A percentile compares a stretch with the other conserved stretches of the same genome.
Evolutionary conservation across 2,329 filamentous ascomycete species (phyloP).

Genomic region (Aspergillus sp.): DNA sequence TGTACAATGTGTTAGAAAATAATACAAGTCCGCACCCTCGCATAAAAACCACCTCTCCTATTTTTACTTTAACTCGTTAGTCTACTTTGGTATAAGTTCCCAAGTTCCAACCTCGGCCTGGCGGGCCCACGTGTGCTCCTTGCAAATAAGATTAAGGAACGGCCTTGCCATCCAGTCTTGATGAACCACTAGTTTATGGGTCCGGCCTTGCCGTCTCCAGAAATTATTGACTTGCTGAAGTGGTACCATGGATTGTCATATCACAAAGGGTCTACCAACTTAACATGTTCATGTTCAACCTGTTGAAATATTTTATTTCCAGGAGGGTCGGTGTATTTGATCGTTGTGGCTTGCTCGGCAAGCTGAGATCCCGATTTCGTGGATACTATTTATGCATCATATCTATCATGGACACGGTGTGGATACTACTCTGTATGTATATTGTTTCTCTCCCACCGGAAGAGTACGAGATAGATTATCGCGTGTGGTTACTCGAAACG

Average conservation of each 20-base stretch:
- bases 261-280: not conserved
- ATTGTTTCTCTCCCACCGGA: too few relatives aligned
- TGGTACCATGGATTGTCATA: conserved; percentile 1
- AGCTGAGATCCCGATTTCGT: not conserved
- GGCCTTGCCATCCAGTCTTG: conserved; percentile 11
- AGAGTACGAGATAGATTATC: not conserved
- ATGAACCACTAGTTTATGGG: conserved; percentile 22
- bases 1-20: too few relatives aligned
- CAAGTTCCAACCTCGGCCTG: not conserved
- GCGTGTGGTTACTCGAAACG: too few relatives aligned
- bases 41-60: not conserved
- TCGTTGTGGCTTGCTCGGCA: not conserved
- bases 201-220: conserved; percentile 15
- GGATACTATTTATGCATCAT: too few relatives aligned
- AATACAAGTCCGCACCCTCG: not conserved
- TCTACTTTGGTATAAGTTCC: not conserved
- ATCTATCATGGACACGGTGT: too few relatives aligned
- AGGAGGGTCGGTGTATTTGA: not conserved
- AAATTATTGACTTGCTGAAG: conserved; percentile 9
- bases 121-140: conserved; percentile 19
- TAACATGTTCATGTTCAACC: not conserved
- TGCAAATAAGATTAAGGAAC: conserved; percentile 20
- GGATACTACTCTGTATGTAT: too few relatives aligned
- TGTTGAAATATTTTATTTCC: not conserved
- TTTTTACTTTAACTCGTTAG: too few relatives aligned